Evolutionary conservation across 495 filamentous ascomycete species (phyloP).

Genomic region (Trichoderma virens): DNA sequence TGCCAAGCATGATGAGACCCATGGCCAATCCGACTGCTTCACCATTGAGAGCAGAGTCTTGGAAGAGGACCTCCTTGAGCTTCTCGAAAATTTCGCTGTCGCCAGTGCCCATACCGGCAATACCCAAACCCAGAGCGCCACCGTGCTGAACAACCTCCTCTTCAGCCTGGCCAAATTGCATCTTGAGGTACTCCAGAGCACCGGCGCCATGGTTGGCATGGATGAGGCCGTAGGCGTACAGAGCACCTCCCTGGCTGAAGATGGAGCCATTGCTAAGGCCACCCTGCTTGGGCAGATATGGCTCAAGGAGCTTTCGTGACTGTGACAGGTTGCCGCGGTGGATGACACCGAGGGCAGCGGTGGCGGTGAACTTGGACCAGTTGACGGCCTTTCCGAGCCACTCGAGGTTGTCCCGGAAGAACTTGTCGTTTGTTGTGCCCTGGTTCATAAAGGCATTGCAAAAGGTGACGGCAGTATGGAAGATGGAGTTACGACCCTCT

Average conservation of each 20-base stretch:
- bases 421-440: conserved; percentile 95
- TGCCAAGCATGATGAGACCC: conserved; percentile 96
- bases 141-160: conserved; percentile 98
- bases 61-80: conserved; percentile 76
- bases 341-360: conserved; percentile 92
- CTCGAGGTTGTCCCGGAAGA: conserved; percentile 94
- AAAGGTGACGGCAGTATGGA: conserved; percentile 93
- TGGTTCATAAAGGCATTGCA: conserved; percentile 99
- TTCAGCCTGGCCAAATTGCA: conserved; percentile 75
- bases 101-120: conserved; percentile 96
- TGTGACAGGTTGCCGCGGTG: conserved; percentile 91
- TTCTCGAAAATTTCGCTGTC: conserved; percentile 86
- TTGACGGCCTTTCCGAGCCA: conserved; percentile 99
- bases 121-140: conserved; percentile 87
- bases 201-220: conserved; percentile 96
- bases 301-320: conserved; percentile 85
- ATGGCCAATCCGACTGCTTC: conserved; percentile 93
- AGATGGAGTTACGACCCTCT: conserved; percentile 94
- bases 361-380: conserved; percentile 99
- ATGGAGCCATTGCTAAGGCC: conserved; percentile 66
- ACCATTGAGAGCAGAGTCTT: conserved; percentile 90
- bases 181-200: conserved; percentile 79
- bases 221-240: conserved; percentile 93
- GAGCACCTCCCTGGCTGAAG: conserved; percentile 91
- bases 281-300: conserved; percentile 78